Percentiles rank a stretch among this genome's conserved stretches.
Conservation (phyloP, 1,284 basidiomycete genomes). For the Cryptococcus sp. region DNA sequence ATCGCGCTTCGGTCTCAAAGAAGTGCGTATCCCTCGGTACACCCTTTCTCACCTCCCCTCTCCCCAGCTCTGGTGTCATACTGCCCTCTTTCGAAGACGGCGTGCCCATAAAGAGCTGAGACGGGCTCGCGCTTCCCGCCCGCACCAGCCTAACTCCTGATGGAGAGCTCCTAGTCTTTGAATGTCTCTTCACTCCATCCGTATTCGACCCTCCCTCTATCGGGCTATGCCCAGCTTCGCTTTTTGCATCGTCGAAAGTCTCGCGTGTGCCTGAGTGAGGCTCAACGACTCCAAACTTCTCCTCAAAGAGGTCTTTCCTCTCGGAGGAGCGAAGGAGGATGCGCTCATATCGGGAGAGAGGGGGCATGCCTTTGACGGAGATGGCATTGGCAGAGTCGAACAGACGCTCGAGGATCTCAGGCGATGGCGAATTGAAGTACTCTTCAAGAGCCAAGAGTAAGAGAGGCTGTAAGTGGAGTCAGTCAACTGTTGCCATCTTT, state of each 20-base stretch:
- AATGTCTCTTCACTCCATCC: constrained; percentile 5
- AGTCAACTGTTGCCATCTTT: background rate
- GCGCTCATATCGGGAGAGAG: constrained; percentile 74
- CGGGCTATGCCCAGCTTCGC: constrained; percentile 8
- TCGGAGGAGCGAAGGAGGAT: constrained; percentile 85
- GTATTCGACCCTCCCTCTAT: background rate
- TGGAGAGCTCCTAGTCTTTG: constrained; percentile 9
- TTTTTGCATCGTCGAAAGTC: constrained; percentile 12
- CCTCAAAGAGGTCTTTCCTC: constrained; percentile 84
- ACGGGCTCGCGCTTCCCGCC: constrained; percentile 15
- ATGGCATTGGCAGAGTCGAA: constrained; percentile 92
- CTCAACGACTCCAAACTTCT: constrained; percentile 57
- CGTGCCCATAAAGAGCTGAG: constrained; percentile 27
- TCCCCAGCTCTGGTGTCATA: constrained; percentile 12
- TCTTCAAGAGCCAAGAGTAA: constrained; percentile 91
- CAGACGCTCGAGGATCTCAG: constrained; percentile 79
- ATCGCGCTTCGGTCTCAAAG: constrained; percentile 77
- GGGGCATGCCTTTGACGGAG: constrained; percentile 75
- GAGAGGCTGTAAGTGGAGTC: constrained; percentile 63
- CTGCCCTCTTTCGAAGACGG: constrained; percentile 54
- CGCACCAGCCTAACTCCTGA: constrained; percentile 11
- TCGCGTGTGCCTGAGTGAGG: constrained; percentile 14
- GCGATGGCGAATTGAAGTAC: constrained; percentile 83
- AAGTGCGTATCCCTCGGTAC: constrained; percentile 85
- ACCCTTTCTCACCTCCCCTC: constrained; percentile 17